Base-by-base conservation (phyloP, 2,329 filamentous ascomycete species). In the Xylogone sp. region DNA sequence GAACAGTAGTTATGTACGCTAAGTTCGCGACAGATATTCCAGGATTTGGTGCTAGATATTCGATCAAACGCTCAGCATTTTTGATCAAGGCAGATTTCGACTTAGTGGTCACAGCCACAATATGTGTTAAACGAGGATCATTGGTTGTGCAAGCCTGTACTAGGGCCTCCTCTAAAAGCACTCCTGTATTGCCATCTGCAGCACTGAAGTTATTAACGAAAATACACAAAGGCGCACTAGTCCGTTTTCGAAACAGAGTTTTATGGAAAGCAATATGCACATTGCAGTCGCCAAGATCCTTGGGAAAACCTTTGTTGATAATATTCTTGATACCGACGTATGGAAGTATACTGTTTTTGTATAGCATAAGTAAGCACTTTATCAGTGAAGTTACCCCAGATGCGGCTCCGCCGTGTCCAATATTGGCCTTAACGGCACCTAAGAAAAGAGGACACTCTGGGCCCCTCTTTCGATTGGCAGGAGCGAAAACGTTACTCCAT, bases 401-500 rank as follows among this genome's bases (percentile, higher is more conserved):
- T 19, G 61, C 61, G 19, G 63, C 63, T 55, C 69, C 68, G 19
- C 59, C 58, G 45, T 70, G 68, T 24, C 68, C 68, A 10, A 69
- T 53, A 51, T 68, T 69, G 21, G 64, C 60, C 50, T 69, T 70
- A 9, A 68, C 53, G 18, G 64, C 58, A 16, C 65, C 65, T 18
- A 67, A 53, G 73, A 7, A 79, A 2, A 88, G 70, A 0, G 82
- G 78, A 22, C 74, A 60, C 12, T 71, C 63, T 39, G 34, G 12
- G 29, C 42, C 46, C 47, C 82, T 72, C 53, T 64, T 73, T 42
- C 72, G 70, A 57, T 76, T 68, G 49, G 73, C 71, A 21, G 79
- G 80, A 43, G 81, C 82, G 59, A 86, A 87, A 19, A 79, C 74
- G 46, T 81, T 78, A 90, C 1, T 82, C 75, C 86, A 93, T 92